Percentiles rank a stretch among this genome's conserved stretches.
phyloP scores from a whole-genome alignment of 2,329 filamentous ascomycete species.

The Periconia macrospinosa region DNA sequence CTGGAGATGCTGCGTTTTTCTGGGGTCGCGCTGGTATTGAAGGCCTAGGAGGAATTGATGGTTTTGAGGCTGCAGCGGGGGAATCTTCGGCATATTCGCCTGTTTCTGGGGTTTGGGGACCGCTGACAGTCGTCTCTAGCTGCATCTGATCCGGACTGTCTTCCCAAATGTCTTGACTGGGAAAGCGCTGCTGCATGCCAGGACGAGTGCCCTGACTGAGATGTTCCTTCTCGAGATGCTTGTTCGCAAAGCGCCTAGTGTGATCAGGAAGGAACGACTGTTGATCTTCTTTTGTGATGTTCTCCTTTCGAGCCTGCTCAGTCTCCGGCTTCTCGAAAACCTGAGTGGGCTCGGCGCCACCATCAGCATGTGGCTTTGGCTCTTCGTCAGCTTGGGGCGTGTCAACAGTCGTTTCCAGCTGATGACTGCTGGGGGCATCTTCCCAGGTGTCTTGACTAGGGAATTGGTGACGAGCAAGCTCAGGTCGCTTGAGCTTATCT shows the following conservation, averaged over 20 bases:
- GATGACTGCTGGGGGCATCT: conserved; percentile 84
- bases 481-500: conserved; percentile 59
- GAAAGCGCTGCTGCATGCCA: conserved; percentile 71
- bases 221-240: conserved; percentile 58
- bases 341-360: conserved; percentile 26
- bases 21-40: conserved; percentile 38
- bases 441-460: conserved; percentile 98
- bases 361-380: conserved; percentile 41
- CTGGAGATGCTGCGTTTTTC: conserved; percentile 49
- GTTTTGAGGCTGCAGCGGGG: conserved; percentile 22
- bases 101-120: conserved; percentile 54
- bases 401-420: conserved; percentile 76
- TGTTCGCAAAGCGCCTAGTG: conserved; percentile 61
- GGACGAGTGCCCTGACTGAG: conserved; percentile 52
- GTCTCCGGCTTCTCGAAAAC: conserved; percentile 52
- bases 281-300: conserved; percentile 46
- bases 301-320: conserved; percentile 53
- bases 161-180: conserved; percentile 93
- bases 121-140: conserved; percentile 72
- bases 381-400: conserved; percentile 69
- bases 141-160: conserved; percentile 83
- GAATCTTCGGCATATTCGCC: conserved; percentile 42
- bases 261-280: conserved; percentile 49
- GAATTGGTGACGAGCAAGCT: conserved; percentile 65
- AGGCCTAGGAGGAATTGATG: conserved; percentile 32